Evolutionary conservation across 805 yeast species (phyloP).

Genomic region (Saccharomycopsis fodiens): DNA sequence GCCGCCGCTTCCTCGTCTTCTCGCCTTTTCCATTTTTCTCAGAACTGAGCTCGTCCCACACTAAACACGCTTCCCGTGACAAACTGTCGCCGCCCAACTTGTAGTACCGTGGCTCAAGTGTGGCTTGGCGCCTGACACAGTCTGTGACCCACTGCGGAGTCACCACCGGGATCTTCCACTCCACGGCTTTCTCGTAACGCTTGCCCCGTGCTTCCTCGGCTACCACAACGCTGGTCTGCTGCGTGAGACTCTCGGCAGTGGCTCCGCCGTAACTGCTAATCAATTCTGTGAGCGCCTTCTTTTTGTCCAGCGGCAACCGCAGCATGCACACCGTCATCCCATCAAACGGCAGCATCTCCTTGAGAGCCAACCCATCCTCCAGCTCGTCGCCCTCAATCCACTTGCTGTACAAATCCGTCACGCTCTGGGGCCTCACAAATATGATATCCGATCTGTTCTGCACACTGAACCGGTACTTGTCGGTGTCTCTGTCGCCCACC

Average conservation of each 20-base stretch:
- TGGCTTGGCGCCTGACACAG: constrained; percentile 32
- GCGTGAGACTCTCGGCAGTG: constrained; percentile 43
- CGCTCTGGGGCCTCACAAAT: constrained; percentile 42
- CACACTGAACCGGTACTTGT: constrained; percentile 46
- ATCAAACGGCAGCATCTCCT: constrained; percentile 36
- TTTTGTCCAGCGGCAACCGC: constrained; percentile 27
- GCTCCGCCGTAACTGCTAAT: constrained; percentile 42
- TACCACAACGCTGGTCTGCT: constrained; percentile 36
- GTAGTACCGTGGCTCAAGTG: constrained; percentile 28
- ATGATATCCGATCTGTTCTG: constrained; percentile 40
- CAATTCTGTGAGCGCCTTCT: constrained; percentile 28
- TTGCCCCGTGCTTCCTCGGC: constrained; percentile 46
- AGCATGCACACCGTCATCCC: constrained; percentile 33
- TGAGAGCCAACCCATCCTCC: constrained; percentile 22
- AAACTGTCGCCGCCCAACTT: constrained; percentile 20
- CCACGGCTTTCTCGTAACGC: constrained; percentile 39
- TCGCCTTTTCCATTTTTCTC: constrained; percentile 17
- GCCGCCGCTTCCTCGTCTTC: constrained; percentile 2
- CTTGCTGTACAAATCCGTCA: constrained; percentile 36
- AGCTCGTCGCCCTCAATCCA: constrained; percentile 49
- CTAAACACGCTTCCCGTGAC: constrained; percentile 27
- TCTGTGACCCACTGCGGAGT: constrained; percentile 37
- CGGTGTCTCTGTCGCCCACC: constrained; percentile 45
- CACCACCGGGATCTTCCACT: constrained; percentile 34
- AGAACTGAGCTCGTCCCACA: constrained; percentile 24